phyloP scores from a whole-genome alignment of 805 yeast genomes.

The Candida railenensis region DNA sequence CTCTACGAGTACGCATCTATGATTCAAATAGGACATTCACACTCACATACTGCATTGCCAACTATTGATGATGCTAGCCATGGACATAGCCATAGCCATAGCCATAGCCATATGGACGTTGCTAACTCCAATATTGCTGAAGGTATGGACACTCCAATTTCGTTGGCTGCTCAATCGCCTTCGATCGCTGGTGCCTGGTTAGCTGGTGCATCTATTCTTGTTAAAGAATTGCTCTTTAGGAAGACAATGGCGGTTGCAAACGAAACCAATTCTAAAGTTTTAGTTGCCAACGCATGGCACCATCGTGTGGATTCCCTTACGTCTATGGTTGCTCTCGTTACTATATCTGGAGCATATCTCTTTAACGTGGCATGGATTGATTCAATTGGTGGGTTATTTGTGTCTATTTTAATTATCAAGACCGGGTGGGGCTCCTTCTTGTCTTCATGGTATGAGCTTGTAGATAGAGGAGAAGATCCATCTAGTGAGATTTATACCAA shows the following conservation, averaged over 20 bases:
- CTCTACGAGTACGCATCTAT: slow-evolving; percentile 53
- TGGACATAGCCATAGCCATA: slow-evolving; percentile 25
- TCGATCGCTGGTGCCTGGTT: slow-evolving; percentile 95
- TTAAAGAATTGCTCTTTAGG: slow-evolving; percentile 85
- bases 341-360: slow-evolving; percentile 82
- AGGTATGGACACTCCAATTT: slow-evolving; percentile 7
- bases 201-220: slow-evolving; percentile 82
- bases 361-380: slow-evolving; percentile 82
- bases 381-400: slow-evolving; percentile 87
- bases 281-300: slow-evolving; percentile 98
- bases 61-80: slow-evolving; percentile 16
- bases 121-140: slow-evolving; percentile 2
- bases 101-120: slow-evolving; percentile 23
- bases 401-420: slow-evolving; percentile 74
- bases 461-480: slow-evolving; percentile 66
- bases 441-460: slow-evolving; percentile 69
- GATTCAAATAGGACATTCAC: slow-evolving; percentile 51
- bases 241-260: slow-evolving; percentile 81
- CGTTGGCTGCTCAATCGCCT: slow-evolving; percentile 21
- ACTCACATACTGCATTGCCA: slow-evolving; percentile 39
- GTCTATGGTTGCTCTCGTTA: slow-evolving; percentile 82
- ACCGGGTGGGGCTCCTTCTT: slow-evolving; percentile 81
- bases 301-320: slow-evolving; percentile 94
- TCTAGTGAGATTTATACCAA: slow-evolving; percentile 48
- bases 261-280: slow-evolving; percentile 77